A percentile compares a stretch with the other conserved stretches of the same genome.
Evolutionary conservation across 768 basidiomycete genomes (phyloP).

Genomic region (Tephrocybe sp.): DNA sequence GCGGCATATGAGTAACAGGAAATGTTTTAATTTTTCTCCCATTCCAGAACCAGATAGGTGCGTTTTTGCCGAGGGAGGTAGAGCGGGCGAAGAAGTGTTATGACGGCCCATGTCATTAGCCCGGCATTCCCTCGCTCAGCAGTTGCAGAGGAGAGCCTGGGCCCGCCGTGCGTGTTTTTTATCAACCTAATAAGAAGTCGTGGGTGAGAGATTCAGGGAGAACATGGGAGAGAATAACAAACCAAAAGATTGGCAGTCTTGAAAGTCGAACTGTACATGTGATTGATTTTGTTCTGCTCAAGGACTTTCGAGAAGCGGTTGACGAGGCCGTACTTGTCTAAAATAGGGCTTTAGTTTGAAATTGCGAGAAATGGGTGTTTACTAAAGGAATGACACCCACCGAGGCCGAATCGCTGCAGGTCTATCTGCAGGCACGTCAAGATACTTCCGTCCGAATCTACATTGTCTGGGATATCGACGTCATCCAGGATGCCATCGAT

Average conservation of each 20-base stretch:
- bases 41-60: background rate
- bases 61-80: constrained; percentile 5
- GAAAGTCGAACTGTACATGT: constrained; percentile 83
- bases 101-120: constrained; percentile 3
- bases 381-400: constrained; percentile 32
- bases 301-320: constrained; percentile 73
- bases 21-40: background rate
- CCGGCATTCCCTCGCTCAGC: constrained; percentile 31
- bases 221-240: constrained; percentile 16
- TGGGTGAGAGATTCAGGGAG: background rate
- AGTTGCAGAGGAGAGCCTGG: constrained; percentile 53
- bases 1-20: background rate
- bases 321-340: constrained; percentile 78
- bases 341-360: constrained; percentile 2
- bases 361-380: constrained; percentile 1
- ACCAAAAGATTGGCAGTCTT: constrained; percentile 81
- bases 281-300: constrained; percentile 71
- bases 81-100: constrained; percentile 2
- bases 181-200: constrained; percentile 40
- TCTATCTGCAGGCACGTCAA: constrained; percentile 77
- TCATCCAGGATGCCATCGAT: constrained; percentile 7
- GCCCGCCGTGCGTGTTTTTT: constrained; percentile 57
- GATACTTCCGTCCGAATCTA: constrained; percentile 33
- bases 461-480: constrained; percentile 34
- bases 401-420: constrained; percentile 66